phyloP scores from a whole-genome alignment of 1,284 basidiomycete genomes.

The Papiliotrema laurentii region DNA sequence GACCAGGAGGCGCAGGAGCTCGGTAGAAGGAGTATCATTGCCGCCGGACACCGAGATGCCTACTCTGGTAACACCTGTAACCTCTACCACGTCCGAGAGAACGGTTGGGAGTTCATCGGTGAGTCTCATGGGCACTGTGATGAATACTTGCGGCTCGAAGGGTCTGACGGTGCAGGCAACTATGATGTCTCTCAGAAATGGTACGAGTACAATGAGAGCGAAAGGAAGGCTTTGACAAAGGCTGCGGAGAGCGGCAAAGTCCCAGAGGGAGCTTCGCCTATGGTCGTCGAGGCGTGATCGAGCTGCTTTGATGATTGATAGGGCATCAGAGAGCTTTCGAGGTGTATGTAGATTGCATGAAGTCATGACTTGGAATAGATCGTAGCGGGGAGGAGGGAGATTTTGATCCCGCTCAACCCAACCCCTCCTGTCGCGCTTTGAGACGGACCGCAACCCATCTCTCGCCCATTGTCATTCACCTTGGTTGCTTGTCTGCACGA shows the following conservation, averaged over 20 bases:
- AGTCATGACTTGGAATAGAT: too few species aligned
- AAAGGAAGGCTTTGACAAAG: constrained; percentile 20
- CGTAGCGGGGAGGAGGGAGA: too few species aligned
- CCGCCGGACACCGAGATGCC: constrained; percentile 94
- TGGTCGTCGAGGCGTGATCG: constrained; percentile 46
- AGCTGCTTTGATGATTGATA: too few species aligned
- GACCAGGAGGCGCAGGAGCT: constrained; percentile 95
- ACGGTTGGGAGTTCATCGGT: constrained; percentile 93
- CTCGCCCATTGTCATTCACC: too few species aligned
- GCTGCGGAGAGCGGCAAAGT: constrained; percentile 13
- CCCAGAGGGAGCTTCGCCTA: constrained; percentile 21
- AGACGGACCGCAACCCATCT: too few species aligned
- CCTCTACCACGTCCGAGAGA: constrained; percentile 89
- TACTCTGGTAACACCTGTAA: constrained; percentile 97
- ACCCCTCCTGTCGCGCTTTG: too few species aligned
- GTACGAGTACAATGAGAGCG: constrained; percentile 49
- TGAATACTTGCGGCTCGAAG: too few species aligned
- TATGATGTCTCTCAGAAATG: constrained; percentile 49
- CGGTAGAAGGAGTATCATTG: constrained; percentile 90
- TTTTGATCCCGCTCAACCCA: too few species aligned
- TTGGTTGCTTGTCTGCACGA: too few species aligned
- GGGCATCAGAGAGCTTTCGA: too few species aligned
- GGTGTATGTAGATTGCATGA: too few species aligned
- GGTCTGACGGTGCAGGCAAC: constrained; percentile 34
- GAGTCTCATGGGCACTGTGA: too few species aligned